Evolutionary conservation across 2,329 filamentous ascomycete species (phyloP), one percentile per base, ranked within the genome.

Genomic region (Epicoccum nigrum): DNA sequence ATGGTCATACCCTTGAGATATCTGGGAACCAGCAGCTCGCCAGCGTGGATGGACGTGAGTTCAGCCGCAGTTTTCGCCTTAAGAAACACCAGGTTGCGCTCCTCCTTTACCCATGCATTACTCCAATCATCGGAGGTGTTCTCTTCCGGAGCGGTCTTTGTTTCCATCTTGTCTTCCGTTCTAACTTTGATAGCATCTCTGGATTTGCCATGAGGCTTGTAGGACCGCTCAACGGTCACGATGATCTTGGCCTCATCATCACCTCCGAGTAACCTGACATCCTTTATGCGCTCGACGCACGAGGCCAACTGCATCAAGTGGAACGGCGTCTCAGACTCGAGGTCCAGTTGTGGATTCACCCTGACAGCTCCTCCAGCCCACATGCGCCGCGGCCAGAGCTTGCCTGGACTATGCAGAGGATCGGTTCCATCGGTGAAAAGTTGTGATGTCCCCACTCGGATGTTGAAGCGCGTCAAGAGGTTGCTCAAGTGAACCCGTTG

Each of bases 371-470:
- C 94, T 25, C 92, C 92, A 12, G 90, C 90, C 94, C 94, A 99
- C 77, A 99, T 85, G 15, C 94, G 86, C 17, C 89, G 83, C 42
- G 81, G 81, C 69, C 89, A 96, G 1, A 86, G 85, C 4, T 70
- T 69, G 1, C 88, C 90, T 0, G 93, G 93, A 19, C 81, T 86
- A 68, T 96, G 91, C 45, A 87, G 79, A 4, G 83, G 78, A 70
- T 97, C 93, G 1, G 92, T 95, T 50, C 94, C 93, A 75, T 99
- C 94, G 1, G 85, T 78, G 15, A 91, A 81, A 34, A 97, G 82
- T 27, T 78, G 62, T 7, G 81, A 83, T 12, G 83, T 76, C 1
- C 82, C 78, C 15, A 87, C 77, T 56, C 85, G 83, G 9, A 88
- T 83, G 52, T 92, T 90, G 75, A 96, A 97, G 77, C 95, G 95